Base-by-base conservation (phyloP, 305 asterid genomes). In the Fraxinus platypoda region DNA sequence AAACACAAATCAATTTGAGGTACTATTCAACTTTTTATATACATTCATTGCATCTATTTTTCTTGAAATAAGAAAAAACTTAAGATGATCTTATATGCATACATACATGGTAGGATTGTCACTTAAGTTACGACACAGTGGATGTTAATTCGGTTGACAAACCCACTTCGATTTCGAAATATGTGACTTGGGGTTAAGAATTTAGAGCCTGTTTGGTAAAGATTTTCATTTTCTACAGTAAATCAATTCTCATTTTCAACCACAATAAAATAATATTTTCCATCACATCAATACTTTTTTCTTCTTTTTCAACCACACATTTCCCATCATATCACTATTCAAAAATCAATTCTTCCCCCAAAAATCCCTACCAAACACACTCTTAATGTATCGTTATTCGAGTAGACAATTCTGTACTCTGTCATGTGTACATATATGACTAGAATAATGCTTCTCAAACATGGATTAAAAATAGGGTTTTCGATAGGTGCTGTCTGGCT, bases 1-100 rank as follows among this genome's bases (percentile, higher is more conserved):
- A 91, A 84, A 88, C 88, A 85, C 89, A 87, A 85, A 84, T 78
- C 84, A 86, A 87, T 49, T 87, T 88, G 88, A 91, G 92, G 89
- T 90, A 86, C 19, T 57, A 17, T 81, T 80, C 52, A 84, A 81
- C 83, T 78, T 80, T 68, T 77, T 66, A 34, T 30, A 35, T 17
- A 28, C 74, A 84, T 87, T 85, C 86, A 85, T 89, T 82, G 84
- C 90, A 75, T 76, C 82, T 78, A 41, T 70, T 87, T 86, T 74
- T 83, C 62, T 73, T 82, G 71, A 72, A 75, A 80, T 35, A 12
- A 23, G 17, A 66, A 13, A 13, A 25, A 64, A 6, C 6, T 2
- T 19, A 21, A 19, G 71, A 21, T 7, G 28, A 8, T 62, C 71
- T 8, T 59, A 21, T 52, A 17, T 52, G 8, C 64, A 49, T 49